Base-by-base conservation (phyloP, 2,329 filamentous ascomycete genomes). In the Cladophialophora bantiana region DNA sequence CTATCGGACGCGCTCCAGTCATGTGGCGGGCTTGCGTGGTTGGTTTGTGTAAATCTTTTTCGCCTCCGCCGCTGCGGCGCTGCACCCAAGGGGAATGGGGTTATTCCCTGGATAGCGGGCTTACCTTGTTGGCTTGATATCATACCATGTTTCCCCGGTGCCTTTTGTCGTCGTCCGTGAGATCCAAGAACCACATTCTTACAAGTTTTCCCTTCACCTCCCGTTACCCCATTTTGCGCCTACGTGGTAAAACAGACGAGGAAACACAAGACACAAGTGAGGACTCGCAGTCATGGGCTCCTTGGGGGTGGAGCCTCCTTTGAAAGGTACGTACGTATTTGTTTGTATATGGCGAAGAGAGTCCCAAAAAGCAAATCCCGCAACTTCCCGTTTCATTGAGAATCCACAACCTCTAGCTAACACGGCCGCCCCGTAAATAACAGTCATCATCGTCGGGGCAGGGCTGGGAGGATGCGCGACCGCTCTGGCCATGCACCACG, bases 391-490 rank as follows among this genome's bases (percentile, higher is more conserved):
- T 20, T 35, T 34, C 15, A 55, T 20, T 15, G 13, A 3, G 40
- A 35, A 7, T 2, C n/a, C 26, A 59, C 34, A 15, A 36, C 1
- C 20, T 18, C 26, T 40, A 34, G 15, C 15, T 42, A 26, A 26
- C 26, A 26, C 26, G 36, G 4, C 20, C 36, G 7, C 4, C 15
- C 4, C 5, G 13, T 12, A 2, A 54, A 32, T 26, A 9, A 50
- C 57, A 68, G 68, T 70, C 35, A 70, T 70, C 20, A 65, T 70
- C 40, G 68, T 70, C 26, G 69, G 69, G 18, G 66, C 68, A 77
- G 87, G 87, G 20, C 89, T 89, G 66, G 87, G 85, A 42, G 87
- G 87, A 15, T 80, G 89, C 34, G 85, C 86, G 6, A 85, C 86
- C 18, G 87, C 87, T 50, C 87, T 89, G 68, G 87, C 89, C 76